A percentile compares a stretch with the other conserved stretches of the same genome.
Conservation (phyloP, 1,284 basidiomycete genomes). For the Boletellus sp. region DNA sequence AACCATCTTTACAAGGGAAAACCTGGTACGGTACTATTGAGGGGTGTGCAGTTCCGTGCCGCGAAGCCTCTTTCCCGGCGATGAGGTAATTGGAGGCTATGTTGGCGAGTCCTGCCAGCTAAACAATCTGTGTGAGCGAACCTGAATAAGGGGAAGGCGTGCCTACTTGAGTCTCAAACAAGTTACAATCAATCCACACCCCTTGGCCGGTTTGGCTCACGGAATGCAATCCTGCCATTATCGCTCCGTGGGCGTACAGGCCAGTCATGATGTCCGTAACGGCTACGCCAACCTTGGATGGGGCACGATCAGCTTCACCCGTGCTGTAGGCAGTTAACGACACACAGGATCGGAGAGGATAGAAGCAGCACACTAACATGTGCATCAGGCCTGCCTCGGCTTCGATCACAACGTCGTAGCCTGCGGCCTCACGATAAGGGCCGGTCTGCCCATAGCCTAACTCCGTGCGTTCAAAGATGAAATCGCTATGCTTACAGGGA, state of each 20-base stretch:
- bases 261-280: conserved; percentile 90
- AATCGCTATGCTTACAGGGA: background rate
- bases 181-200: conserved; percentile 86
- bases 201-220: conserved; percentile 84
- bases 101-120: conserved; percentile 91
- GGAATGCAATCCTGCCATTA: conserved; percentile 86
- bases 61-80: conserved; percentile 78
- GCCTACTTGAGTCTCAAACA: conserved; percentile 80
- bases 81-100: conserved; percentile 94
- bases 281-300: conserved; percentile 90
- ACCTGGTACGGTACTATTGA: conserved; percentile 92
- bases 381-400: conserved; percentile 94
- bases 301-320: conserved; percentile 83
- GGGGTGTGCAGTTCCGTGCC: conserved; percentile 90
- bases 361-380: conserved; percentile 53
- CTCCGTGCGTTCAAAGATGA: conserved; percentile 5
- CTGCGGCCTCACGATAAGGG: conserved; percentile 78
- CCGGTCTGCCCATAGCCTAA: conserved; percentile 94
- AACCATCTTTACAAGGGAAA: conserved; percentile 86
- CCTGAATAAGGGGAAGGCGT: conserved; percentile 6
- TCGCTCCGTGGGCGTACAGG: conserved; percentile 90
- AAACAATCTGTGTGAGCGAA: conserved; percentile 10
- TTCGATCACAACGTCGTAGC: conserved; percentile 90
- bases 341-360: conserved; percentile 7
- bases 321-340: conserved; percentile 51